A percentile compares a stretch with the other conserved stretches of the same genome.
These are phyloP conservation scores for Orbilia javanica DNA, from an alignment of 2,329 filamentous ascomycete genomes.

Conservation along the genomic window DNA sequence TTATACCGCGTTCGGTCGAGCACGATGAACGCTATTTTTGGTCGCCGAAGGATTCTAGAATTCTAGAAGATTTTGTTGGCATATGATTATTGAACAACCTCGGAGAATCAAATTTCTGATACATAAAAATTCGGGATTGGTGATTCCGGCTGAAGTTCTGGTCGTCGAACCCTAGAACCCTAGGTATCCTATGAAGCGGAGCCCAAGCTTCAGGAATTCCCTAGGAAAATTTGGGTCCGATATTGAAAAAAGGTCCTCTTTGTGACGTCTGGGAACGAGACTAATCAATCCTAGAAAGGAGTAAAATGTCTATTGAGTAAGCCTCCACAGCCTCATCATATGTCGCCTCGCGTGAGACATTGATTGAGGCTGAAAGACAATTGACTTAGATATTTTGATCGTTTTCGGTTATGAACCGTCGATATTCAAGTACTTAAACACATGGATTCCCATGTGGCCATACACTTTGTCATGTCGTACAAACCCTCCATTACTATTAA, in stretches of 20 bases:
- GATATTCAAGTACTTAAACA: neutral
- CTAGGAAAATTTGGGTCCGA: too few species aligned
- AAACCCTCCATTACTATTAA: neutral
- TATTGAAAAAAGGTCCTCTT: too few species aligned
- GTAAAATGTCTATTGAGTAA: neutral
- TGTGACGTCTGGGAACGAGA: too few species aligned
- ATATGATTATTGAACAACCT: neutral
- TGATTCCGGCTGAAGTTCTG: too few species aligned
- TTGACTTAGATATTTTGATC: neutral
- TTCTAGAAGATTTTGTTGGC: neutral
- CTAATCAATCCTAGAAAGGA: too few species aligned
- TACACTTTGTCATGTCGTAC: neutral
- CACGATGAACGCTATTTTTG: neutral
- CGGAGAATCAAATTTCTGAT: neutral
- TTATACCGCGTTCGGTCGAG: slow-evolving; percentile 18
- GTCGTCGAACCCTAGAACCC: too few species aligned
- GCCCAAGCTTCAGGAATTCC: too few species aligned
- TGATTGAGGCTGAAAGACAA: slow-evolving; percentile 8
- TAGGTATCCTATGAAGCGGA: too few species aligned
- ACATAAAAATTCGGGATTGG: too few species aligned
- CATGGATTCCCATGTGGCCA: neutral
- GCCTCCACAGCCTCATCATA: neutral
- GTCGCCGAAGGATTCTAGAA: neutral
- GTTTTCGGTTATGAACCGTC: neutral
- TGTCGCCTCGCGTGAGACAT: slow-evolving; percentile 9